These are phyloP conservation scores for Durusdinium trenchii DNA, from an alignment of 73 alveolate species.

Conservation along the genomic window DNA sequence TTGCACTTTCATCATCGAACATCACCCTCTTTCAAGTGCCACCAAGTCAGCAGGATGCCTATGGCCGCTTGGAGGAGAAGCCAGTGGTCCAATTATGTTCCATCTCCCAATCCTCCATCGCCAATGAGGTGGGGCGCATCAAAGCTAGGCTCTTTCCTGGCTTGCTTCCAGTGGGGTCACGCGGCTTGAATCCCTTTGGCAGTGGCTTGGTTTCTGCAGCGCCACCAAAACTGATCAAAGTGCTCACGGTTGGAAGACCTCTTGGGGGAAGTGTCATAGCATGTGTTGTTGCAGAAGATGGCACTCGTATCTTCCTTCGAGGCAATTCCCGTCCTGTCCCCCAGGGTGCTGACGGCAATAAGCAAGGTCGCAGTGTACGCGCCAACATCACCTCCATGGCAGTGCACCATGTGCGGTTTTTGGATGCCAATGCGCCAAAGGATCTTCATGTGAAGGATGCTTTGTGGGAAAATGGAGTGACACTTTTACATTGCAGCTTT, in stretches of 20 bases:
- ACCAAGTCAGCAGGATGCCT: conserved; percentile 34
- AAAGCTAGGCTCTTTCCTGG: conserved; percentile 81
- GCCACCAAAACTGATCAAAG: conserved; percentile 57
- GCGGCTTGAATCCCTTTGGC: conserved; percentile 76
- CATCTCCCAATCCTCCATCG: conserved; percentile 41
- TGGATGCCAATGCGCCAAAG: conserved; percentile 65
- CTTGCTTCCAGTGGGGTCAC: conserved; percentile 35
- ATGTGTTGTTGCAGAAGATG: conserved; percentile 88
- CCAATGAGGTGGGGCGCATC: conserved; percentile 83
- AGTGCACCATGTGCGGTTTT: conserved; percentile 80
- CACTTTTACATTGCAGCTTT: conserved; percentile 45
- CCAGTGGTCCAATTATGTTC: conserved; percentile 70
- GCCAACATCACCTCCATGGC: conserved; percentile 47
- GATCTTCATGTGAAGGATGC: conserved; percentile 80
- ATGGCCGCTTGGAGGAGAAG: conserved; percentile 63
- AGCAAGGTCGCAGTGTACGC: conserved; percentile 7
- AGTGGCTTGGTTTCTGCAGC: conserved; percentile 53
- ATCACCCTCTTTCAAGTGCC: conserved; percentile 76
- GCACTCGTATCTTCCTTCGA: conserved; percentile 77
- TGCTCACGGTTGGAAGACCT: conserved; percentile 49
- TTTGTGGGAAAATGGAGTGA: conserved; percentile 74
- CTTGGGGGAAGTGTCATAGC: conserved; percentile 66
- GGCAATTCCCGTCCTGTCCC: not conserved
- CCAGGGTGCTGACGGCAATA: not conserved
- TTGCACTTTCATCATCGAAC: conserved; percentile 67